phyloP scores from a whole-genome alignment of 345 rosid genomes.

The Linum usitatissimum region DNA sequence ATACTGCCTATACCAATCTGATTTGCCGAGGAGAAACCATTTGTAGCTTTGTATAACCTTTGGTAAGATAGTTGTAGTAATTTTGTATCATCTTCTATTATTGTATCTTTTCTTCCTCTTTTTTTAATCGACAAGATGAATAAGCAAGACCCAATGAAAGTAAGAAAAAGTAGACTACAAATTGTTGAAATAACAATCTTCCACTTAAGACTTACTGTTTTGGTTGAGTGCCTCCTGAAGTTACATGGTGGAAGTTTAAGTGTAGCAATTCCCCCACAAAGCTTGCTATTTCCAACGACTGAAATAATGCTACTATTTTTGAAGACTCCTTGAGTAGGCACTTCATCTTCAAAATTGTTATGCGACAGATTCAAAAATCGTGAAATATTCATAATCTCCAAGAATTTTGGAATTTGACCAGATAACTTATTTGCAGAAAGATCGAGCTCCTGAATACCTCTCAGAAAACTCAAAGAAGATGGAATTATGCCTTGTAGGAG shows the following conservation, averaged over 20 bases:
- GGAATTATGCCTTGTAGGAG: slow-evolving; percentile 14
- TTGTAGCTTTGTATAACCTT: slow-evolving; percentile 6
- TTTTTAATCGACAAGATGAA: neutral
- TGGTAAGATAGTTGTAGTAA: neutral
- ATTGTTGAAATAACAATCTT: neutral
- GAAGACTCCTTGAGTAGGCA: slow-evolving; percentile 5
- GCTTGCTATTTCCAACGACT: neutral
- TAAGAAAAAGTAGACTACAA: neutral
- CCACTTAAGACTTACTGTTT: neutral
- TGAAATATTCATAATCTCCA: neutral
- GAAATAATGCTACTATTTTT: neutral
- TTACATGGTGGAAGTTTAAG: slow-evolving; percentile 10
- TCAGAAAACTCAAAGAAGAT: slow-evolving; percentile 1
- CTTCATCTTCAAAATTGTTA: slow-evolving; percentile 16
- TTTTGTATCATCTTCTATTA: neutral
- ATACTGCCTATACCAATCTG: slow-evolving; percentile 10
- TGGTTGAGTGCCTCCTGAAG: neutral
- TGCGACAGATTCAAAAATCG: slow-evolving; percentile 13
- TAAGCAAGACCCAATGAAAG: neutral
- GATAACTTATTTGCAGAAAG: slow-evolving; percentile 17
- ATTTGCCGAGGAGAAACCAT: slow-evolving; percentile 11
- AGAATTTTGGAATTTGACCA: slow-evolving; percentile 13
- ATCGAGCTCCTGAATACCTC: neutral
- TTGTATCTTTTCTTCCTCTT: slow-evolving; percentile 1
- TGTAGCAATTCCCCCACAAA: neutral